Base-by-base conservation (phyloP, 352 stramenopile species). In the Pythium apleroticum region DNA sequence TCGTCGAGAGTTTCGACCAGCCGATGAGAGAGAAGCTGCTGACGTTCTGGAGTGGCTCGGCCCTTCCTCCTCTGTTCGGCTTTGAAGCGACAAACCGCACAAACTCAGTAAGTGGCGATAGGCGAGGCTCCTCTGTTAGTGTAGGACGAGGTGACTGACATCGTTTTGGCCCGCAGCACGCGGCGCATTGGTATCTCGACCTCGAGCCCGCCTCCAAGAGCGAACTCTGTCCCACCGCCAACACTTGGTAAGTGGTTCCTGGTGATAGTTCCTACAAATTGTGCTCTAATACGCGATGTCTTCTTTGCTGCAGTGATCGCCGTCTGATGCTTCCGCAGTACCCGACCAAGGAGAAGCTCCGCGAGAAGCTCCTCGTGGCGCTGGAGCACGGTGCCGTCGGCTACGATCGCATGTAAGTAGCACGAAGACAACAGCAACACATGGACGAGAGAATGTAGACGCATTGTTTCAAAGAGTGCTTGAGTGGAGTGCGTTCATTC, bases 1-100 rank as follows among this genome's bases (percentile, higher is more conserved):
- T 91, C 8, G 83, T 84, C 1, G 74, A 88, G 20, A 63, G 35
- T 12, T 89, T 93, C 52, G 78, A 90, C 35, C 74, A 91, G 58
- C 41, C 68, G 2, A 68, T 61, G 19, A 74, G 75, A 58, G 73
- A 77, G 22, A 82, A 88, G 50, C 61, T 93, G 9, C 65, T 93
- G n/a, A 84, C 77, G 0, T 93, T 93, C 57, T 93, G 85, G 85
- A 90, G 79, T 11, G 85, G 85, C 2, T 91, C 82, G 8, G 69
- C 81, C 0, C 57, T 80, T 55, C 82, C 85, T 35, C 85, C 85
- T 3, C 71, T 91, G 8, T 93, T 93, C 62, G 85, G 85, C 14
- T 93, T 91, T 54, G 78, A 85, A 33, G 76, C 74, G 0, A 81
- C 66, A 19, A 74, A 80, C 58, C 78, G 77, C 22, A 80, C 73